phyloP scores from a whole-genome alignment of 768 basidiomycete genomes.

The Collybia sordida region DNA sequence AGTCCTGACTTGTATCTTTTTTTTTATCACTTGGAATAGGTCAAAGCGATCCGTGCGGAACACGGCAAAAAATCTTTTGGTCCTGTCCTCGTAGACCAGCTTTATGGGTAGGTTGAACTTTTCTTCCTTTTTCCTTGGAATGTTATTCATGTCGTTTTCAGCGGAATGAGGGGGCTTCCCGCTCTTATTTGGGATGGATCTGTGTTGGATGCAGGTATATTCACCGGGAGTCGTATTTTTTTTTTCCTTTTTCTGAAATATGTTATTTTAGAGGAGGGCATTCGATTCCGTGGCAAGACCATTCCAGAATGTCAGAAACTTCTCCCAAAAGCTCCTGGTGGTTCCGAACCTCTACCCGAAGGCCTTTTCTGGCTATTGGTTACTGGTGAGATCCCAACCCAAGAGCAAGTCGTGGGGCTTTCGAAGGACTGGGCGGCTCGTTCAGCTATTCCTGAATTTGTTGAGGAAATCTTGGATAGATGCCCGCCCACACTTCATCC shows the following conservation, averaged over 20 bases:
- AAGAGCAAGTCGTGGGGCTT: constrained; percentile 82
- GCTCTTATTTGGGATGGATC: constrained; percentile 99
- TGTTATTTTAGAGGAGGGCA: constrained; percentile 76
- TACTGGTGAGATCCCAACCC: constrained; percentile 92
- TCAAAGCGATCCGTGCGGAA: constrained; percentile 78
- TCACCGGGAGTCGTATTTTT: neutral
- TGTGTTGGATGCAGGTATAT: constrained; percentile 86
- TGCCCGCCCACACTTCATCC: constrained; percentile 94
- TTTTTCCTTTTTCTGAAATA: constrained; percentile 6
- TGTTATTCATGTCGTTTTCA: constrained; percentile 24
- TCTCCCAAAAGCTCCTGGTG: constrained; percentile 87
- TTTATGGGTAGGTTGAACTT: constrained; percentile 66
- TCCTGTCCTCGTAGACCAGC: constrained; percentile 86
- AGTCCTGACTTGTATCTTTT: constrained; percentile 9
- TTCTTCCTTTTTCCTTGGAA: neutral
- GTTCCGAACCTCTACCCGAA: constrained; percentile 90
- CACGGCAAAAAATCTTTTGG: constrained; percentile 95
- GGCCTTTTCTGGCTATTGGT: constrained; percentile 94
- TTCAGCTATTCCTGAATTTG: constrained; percentile 86
- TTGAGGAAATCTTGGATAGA: constrained; percentile 95
- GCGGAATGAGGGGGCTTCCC: constrained; percentile 87
- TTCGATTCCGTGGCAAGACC: constrained; percentile 96
- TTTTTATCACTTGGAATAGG: constrained; percentile 37
- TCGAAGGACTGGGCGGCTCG: constrained; percentile 96
- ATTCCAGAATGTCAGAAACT: constrained; percentile 86